phyloP scores from a whole-genome alignment of 176 grass and related monocot species.

The Triticum monococcum region DNA sequence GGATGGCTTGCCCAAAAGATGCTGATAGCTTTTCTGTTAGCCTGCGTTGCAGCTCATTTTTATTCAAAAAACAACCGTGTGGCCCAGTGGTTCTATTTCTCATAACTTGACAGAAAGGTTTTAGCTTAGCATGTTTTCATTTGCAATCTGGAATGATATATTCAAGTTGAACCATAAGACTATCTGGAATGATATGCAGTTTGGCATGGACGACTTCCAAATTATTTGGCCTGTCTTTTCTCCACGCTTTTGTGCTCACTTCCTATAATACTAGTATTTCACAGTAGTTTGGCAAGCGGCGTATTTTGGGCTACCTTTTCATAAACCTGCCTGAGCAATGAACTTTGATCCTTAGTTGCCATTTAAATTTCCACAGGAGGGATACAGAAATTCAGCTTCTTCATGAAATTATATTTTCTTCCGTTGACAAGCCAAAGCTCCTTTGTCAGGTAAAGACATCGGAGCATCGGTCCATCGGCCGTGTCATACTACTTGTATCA shows the following conservation, averaged over 20 bases:
- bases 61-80: not conserved
- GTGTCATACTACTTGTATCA: constrained; percentile 4
- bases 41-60: too few relatives aligned
- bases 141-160: not conserved
- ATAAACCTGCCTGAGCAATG: not conserved
- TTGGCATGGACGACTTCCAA: not conserved
- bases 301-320: constrained; percentile 1
- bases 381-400: constrained; percentile 33
- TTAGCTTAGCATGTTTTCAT: not conserved
- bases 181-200: not conserved
- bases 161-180: not conserved
- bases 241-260: not conserved
- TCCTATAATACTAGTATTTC: not conserved
- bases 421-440: constrained; percentile 80
- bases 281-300: not conserved
- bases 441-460: constrained; percentile 52
- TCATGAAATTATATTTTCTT: constrained; percentile 97
- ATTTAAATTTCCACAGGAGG: constrained; percentile 49
- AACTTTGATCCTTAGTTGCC: not conserved
- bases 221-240: not conserved
- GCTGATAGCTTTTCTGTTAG: not conserved
- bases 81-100: not conserved
- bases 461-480: not conserved
- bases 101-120: not conserved
- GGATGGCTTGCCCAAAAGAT: not conserved